Evolutionary conservation across 139 green algal genomes (phyloP), one percentile per base, ranked within the genome.

Genomic region (Limnomonas spitsbergensis): DNA sequence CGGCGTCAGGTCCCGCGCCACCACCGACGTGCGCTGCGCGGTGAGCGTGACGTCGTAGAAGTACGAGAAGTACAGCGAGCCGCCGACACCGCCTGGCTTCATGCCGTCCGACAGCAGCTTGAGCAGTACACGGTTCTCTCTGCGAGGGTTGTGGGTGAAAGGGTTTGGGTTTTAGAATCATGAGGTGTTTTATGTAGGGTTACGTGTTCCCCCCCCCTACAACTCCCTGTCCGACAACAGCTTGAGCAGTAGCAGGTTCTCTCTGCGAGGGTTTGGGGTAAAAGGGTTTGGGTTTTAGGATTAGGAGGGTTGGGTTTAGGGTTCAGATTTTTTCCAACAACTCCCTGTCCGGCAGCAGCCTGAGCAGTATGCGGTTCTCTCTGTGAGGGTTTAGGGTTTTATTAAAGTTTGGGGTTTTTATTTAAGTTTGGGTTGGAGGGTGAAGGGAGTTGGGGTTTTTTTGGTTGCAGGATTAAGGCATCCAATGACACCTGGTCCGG

Each of bases 21-120:
- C 38, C 4, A 42, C 27, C 27, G 70, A 61, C 7, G 70, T 74
- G 14, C 36, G 34, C 87, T 97, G 92, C 80, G 88, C 66, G 1
- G 81, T 90, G 35, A 94, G 84, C 3, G 93, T 97, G 53, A 93
- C 34, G 81, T 97, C 89, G 20, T 85, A 83, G 29, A 75, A 80
- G 76, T 91, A 83, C 26, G 89, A 88, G 42, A 96, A 94, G 86
- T 91, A 95, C 75, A 97, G 78, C 32, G 87, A 83, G 6, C 86
- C 77, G 9, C 88, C 93, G 31, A 88, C 69, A 34, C 79, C 82
- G 0, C 40, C 1, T 2, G 93, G 91, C 78, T 93, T 79, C n/a
- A 92, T 61, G 0, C 87, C 92, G 32, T 88, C 78, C 39, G 66
- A 20, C 56, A 88, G 80, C 73, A 88, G 78, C 6, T 24, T 47